These are phyloP conservation scores for Leccinellum rugosiceps DNA, from an alignment of 768 basidiomycete species.

Conservation along the genomic window DNA sequence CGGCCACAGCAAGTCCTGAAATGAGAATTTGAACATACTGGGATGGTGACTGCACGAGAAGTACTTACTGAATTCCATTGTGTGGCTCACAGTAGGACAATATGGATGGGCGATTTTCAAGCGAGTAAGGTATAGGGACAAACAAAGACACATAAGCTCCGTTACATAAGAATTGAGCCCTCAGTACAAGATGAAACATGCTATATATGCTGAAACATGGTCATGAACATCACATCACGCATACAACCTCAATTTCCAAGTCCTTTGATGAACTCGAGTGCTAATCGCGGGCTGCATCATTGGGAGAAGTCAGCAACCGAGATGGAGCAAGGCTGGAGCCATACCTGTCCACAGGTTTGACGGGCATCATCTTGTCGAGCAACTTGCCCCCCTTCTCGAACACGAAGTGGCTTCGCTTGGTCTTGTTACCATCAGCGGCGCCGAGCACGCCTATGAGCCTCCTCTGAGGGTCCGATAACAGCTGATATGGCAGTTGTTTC, in stretches of 20 bases:
- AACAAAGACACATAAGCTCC: neutral
- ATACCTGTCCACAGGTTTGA: conserved; percentile 84
- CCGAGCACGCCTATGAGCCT: conserved; percentile 78
- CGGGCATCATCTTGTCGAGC: conserved; percentile 78
- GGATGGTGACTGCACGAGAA: too few relatives aligned
- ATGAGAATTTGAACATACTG: too few relatives aligned
- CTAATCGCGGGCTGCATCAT: conserved; percentile 51
- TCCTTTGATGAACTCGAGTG: conserved; percentile 66
- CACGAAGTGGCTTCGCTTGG: conserved; percentile 90
- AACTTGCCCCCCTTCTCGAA: conserved; percentile 91
- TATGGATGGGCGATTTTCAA: too few relatives aligned
- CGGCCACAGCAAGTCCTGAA: too few relatives aligned
- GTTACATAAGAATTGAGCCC: neutral
- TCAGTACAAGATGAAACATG: conserved; percentile 7
- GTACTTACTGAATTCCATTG: too few relatives aligned
- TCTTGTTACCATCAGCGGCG: conserved; percentile 74
- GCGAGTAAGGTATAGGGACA: too few relatives aligned
- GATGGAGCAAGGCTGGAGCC: neutral
- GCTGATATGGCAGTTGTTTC: conserved; percentile 82
- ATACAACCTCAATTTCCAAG: conserved; percentile 6
- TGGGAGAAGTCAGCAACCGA: neutral
- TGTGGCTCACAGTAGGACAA: too few relatives aligned
- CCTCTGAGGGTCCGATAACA: conserved; percentile 88
- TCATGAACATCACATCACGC: neutral
- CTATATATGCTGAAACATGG: conserved; percentile 5